Evolutionary conservation across 2,329 filamentous ascomycete genomes (phyloP).

Genomic region (Phialophora expanda): DNA sequence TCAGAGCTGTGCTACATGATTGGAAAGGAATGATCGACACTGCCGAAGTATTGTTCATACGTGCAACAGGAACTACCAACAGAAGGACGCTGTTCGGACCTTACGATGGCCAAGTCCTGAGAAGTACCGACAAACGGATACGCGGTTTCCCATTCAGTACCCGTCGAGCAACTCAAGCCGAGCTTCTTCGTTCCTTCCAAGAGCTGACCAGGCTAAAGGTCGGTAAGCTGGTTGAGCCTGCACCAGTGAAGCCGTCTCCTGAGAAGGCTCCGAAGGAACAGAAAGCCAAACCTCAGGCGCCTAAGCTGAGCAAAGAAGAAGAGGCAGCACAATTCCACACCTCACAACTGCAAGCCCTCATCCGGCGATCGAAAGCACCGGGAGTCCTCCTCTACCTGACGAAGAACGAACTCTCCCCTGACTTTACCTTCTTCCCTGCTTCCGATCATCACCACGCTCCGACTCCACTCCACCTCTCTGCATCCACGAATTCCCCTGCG

Average conservation of each 20-base stretch:
- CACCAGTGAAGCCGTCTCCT: conserved; percentile 43
- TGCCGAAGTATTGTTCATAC: conserved; percentile 83
- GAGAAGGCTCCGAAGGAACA: conserved; percentile 40
- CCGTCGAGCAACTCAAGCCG: conserved; percentile 85
- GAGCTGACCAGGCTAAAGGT: conserved; percentile 92
- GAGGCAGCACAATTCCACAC: conserved; percentile 83
- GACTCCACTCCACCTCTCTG: conserved; percentile 83
- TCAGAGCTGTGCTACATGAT: conserved; percentile 76
- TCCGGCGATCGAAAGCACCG: conserved; percentile 87
- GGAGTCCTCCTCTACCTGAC: conserved; percentile 83
- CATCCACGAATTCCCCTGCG: conserved; percentile 76
- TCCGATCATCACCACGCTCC: conserved; percentile 74
- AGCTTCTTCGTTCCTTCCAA: conserved; percentile 92
- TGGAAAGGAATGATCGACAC: conserved; percentile 88
- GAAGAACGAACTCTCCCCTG: conserved; percentile 71
- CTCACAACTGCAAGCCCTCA: conserved; percentile 82
- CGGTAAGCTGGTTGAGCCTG: conserved; percentile 63
- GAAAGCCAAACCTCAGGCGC: conserved; percentile 49
- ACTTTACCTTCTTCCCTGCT: conserved; percentile 76
- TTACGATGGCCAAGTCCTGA: conserved; percentile 85
- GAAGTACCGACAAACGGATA: conserved; percentile 76
- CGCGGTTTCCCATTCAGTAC: conserved; percentile 94
- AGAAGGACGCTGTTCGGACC: conserved; percentile 85
- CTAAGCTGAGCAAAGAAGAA: conserved; percentile 79
- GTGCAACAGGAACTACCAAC: conserved; percentile 86